A percentile compares a stretch with the other conserved stretches of the same genome.
Evolutionary conservation across 768 basidiomycete species (phyloP).

Genomic region (Galerina sulciceps): DNA sequence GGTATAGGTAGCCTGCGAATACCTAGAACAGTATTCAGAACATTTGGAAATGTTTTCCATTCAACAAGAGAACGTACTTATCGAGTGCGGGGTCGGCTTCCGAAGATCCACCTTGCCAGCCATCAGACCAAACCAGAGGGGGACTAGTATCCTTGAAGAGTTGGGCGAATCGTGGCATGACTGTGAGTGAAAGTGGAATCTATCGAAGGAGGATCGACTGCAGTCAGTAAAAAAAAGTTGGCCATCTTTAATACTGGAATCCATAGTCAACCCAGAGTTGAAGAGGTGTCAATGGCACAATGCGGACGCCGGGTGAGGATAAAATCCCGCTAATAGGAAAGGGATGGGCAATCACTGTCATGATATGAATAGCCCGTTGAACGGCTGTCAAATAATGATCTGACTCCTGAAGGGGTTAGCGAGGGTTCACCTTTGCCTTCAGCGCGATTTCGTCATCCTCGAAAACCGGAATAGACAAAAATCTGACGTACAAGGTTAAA

Average conservation of each 20-base stretch:
- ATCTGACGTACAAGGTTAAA: not conserved
- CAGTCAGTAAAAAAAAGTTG: not conserved
- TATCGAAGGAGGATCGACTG: not conserved
- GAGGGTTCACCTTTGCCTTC: not conserved
- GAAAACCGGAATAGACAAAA: not conserved
- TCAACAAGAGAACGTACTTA: conserved; percentile 12
- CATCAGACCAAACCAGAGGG: conserved; percentile 26
- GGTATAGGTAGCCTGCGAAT: conserved; percentile 39
- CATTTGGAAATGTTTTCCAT: not conserved
- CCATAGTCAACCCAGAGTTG: too few relatives aligned
- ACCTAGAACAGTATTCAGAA: conserved; percentile 20
- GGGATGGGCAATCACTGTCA: too few relatives aligned
- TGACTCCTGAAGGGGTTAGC: not conserved
- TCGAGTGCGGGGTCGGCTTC: conserved; percentile 15
- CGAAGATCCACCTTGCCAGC: conserved; percentile 26
- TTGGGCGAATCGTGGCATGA: conserved; percentile 29
- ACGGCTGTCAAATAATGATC: conserved; percentile 2
- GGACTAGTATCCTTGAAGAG: conserved; percentile 33
- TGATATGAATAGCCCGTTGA: not conserved
- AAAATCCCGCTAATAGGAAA: not conserved
- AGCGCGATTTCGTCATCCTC: too few relatives aligned
- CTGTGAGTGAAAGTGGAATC: not conserved
- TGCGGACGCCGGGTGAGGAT: not conserved
- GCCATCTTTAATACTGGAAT: too few relatives aligned
- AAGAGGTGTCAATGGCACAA: too few relatives aligned